Evolutionary conservation across 2,329 filamentous ascomycete genomes (phyloP).

Genomic region (Leptographium lundbergii): DNA sequence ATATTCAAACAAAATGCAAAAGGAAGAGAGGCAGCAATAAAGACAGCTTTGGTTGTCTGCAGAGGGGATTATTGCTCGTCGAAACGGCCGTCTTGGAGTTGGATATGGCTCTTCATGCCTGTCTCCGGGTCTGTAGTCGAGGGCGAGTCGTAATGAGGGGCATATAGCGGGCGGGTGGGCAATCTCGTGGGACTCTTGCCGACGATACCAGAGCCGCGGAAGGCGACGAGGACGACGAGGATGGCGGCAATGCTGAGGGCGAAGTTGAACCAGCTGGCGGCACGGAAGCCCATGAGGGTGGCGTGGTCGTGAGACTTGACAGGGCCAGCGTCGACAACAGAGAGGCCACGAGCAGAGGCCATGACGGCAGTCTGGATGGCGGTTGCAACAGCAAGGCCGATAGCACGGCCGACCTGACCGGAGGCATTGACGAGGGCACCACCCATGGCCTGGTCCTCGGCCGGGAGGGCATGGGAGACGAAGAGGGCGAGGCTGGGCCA

Average conservation of each 20-base stretch:
- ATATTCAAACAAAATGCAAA: neutral
- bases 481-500: slow-evolving; percentile 56
- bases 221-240: slow-evolving; percentile 30
- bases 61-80: neutral
- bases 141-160: neutral
- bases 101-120: neutral
- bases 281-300: slow-evolving; percentile 34
- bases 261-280: slow-evolving; percentile 40
- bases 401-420: slow-evolving; percentile 50
- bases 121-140: neutral
- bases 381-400: slow-evolving; percentile 53
- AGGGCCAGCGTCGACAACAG: slow-evolving; percentile 29
- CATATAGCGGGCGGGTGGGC: neutral
- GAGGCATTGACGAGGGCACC: slow-evolving; percentile 57
- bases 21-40: neutral
- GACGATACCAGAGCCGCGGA: slow-evolving; percentile 39
- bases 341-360: slow-evolving; percentile 30
- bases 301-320: slow-evolving; percentile 30
- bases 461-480: slow-evolving; percentile 47
- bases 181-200: slow-evolving; percentile 17
- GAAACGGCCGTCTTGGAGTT: neutral
- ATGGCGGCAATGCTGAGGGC: slow-evolving; percentile 31
- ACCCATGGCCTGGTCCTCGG: slow-evolving; percentile 53
- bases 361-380: slow-evolving; percentile 52
- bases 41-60: neutral